A percentile compares a stretch with the other conserved stretches of the same genome.
These are phyloP conservation scores for Penicillium hesseltinei DNA, from an alignment of 2,329 filamentous ascomycete genomes.

Conservation along the genomic window DNA sequence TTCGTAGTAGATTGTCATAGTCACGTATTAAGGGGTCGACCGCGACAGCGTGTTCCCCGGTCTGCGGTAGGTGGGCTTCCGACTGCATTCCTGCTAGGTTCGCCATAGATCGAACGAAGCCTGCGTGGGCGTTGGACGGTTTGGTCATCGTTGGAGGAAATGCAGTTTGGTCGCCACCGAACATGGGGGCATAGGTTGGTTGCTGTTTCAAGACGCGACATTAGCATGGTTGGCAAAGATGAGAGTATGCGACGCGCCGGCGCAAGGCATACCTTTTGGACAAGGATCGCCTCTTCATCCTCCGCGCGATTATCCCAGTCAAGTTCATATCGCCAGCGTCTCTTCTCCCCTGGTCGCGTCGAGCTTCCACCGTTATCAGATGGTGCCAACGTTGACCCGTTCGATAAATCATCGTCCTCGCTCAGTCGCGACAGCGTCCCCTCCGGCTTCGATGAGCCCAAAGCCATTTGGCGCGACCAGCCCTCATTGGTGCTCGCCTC, in stretches of 20 bases:
- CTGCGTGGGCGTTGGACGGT: conserved; percentile 58
- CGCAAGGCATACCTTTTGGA: conserved; percentile 66
- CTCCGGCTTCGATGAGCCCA: conserved; percentile 49
- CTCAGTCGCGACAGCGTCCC: conserved; percentile 36
- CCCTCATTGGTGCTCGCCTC: conserved; percentile 74
- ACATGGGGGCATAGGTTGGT: conserved; percentile 51
- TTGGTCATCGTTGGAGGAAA: conserved; percentile 61
- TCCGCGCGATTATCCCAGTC: conserved; percentile 68
- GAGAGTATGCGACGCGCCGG: not conserved
- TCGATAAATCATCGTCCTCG: conserved; percentile 37
- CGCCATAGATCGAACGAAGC: conserved; percentile 85
- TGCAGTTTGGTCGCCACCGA: conserved; percentile 50
- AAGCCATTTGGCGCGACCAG: conserved; percentile 57
- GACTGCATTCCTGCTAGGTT: conserved; percentile 64
- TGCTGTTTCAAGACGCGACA: conserved; percentile 24
- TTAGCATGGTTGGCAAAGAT: conserved; percentile 9
- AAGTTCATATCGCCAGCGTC: conserved; percentile 82
- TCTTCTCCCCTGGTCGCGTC: conserved; percentile 49
- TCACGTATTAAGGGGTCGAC: conserved; percentile 76
- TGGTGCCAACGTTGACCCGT: conserved; percentile 38
- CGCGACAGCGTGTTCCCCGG: conserved; percentile 58
- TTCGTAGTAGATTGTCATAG: conserved; percentile 92
- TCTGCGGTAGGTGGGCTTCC: conserved; percentile 50
- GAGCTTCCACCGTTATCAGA: conserved; percentile 40
- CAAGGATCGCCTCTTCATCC: conserved; percentile 80